Base-by-base conservation (phyloP, 2,329 filamentous ascomycete genomes). In the Phialocephala subalpina region DNA sequence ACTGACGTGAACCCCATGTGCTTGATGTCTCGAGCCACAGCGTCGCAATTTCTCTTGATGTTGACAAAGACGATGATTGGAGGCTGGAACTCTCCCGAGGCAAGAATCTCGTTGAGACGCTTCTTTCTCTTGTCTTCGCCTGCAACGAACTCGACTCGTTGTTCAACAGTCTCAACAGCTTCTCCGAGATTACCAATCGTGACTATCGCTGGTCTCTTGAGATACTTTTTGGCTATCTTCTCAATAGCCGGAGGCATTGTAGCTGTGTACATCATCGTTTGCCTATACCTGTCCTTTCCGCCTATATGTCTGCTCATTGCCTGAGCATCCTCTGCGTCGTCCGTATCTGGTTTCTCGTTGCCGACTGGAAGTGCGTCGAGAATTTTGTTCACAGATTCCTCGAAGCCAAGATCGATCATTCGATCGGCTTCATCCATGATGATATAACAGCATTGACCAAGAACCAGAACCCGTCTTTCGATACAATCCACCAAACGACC, bases 211-310 rank as follows among this genome's bases (percentile, higher is more conserved):
- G 96, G 96, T 14, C 96, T 89, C 0, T 95, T 92, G 18, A 98
- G 88, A 77, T 99, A 99, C 77, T 97, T 97, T 74, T 94, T 91
- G n/a, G 96, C 96, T 70, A 99, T 98, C 69, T 92, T 92, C 78
- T 99, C 96, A 18, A 99, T 92, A 0, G 92, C 88, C 0, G 92
- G 82, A 1, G 96, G 94, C 96, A 99, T 99, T 33, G 96, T 99
- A 61, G 96, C 96, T 70, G 96, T 98, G 87, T 98, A 99, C 96
- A 99, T 99, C 96, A 99, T 99, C 0, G 96, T 99, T 79, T 99
- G 95, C 66, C 96, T 86, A 81, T 98, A 98, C 25, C 92, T 87
- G 74, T 94, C 91, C 71, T 89, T 88, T 20, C 88, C 88, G 61
- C 90, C 90, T 1, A 97, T 81, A 73, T 92, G 91, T 65, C 88